A percentile compares a stretch with the other conserved stretches of the same genome.
These are phyloP conservation scores for Tephrocybe sp. DNA, from an alignment of 768 basidiomycete species.

Conservation along the genomic window DNA sequence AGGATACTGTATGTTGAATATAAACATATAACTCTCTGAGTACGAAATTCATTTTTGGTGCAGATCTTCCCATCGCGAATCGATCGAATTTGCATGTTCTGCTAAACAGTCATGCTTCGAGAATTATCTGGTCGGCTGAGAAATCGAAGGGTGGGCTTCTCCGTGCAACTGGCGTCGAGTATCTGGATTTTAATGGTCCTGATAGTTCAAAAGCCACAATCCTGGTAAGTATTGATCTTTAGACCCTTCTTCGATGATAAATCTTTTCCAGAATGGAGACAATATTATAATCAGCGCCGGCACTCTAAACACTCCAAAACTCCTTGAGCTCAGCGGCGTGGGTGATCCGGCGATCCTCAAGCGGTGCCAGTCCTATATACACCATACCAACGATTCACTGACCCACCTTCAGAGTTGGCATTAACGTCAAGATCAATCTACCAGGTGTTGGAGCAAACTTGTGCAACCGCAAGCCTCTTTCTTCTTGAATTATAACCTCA, in stretches of 20 bases:
- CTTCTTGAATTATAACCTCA: too few relatives aligned
- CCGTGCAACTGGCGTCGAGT: constrained; percentile 12
- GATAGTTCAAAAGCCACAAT: too few relatives aligned
- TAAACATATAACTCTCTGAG: too few relatives aligned
- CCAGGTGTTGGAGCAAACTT: constrained; percentile 15
- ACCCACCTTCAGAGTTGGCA: neutral
- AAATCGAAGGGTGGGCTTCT: neutral
- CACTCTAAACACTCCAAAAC: constrained; percentile 15
- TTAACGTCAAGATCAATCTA: constrained; percentile 8
- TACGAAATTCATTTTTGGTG: neutral
- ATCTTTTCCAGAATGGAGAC: neutral
- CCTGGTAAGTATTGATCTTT: too few relatives aligned
- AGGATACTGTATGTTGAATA: constrained; percentile 9
- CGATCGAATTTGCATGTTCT: constrained; percentile 10
- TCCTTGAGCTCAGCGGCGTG: constrained; percentile 15
- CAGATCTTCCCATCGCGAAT: constrained; percentile 13
- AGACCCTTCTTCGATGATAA: neutral
- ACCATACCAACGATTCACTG: neutral
- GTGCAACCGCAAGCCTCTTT: constrained; percentile 15
- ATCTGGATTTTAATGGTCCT: neutral
- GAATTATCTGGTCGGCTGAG: constrained; percentile 6
- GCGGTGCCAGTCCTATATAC: neutral
- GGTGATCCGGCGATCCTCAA: constrained; percentile 8
- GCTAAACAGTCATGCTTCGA: constrained; percentile 13
- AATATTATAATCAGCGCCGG: constrained; percentile 16